Percentiles rank a stretch among this genome's conserved stretches.
Conservation (phyloP, 345 rosid species). For the Arabidopsis thaliana region TAIR10.1 NC_003076.8:17156501-17157000, state of each 20-base stretch:
- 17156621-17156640: not conserved
- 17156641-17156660: not conserved
- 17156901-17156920: not conserved
- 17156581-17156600: not conserved
- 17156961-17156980: not conserved
- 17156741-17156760: slow-evolving; percentile 22
- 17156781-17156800: not conserved
- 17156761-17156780: not conserved
- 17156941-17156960: slow-evolving; percentile 17
- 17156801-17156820: not conserved
- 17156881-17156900: slow-evolving; percentile 36
- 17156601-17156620: not conserved
- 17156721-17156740: not conserved
- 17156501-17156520: not conserved
- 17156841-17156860: not conserved
- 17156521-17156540: not conserved
- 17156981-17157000: slow-evolving; percentile 28
- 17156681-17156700: too few relatives aligned
- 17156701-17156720: slow-evolving; percentile 19
- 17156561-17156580: not conserved
- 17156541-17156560: not conserved
- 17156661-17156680: not conserved
- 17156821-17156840: not conserved
- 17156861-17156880: not conserved
- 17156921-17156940: slow-evolving; percentile 22